Evolutionary conservation across 139 green algal genomes (phyloP), one percentile per base, ranked within the genome.

Genomic region (Chlorella sp.): DNA sequence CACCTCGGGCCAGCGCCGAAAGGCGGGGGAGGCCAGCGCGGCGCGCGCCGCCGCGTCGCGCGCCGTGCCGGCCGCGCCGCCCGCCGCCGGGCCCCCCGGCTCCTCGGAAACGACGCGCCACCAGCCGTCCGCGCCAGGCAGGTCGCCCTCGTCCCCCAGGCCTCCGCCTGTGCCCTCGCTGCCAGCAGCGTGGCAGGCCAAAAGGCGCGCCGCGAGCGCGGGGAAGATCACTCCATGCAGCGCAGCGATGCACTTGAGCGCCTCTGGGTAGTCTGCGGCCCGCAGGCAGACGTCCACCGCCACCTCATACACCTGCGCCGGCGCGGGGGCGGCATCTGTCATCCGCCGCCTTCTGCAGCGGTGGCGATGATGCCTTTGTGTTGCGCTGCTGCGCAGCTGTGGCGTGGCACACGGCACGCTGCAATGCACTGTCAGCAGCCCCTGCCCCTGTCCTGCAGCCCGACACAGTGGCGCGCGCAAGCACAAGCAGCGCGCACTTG

Each of bases 281-380:
- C 50, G 27, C 1, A 58, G 17, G 50, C 73, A 79, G 41, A 79
- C 50, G 29, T 79, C 73, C 11, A 46, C 63, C 4, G 73, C 45
- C 21, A 31, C 43, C 48, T 79, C 73, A 19, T 79, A 79, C 63
- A 79, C 73, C 73, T 79, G 71, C 66, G 27, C 3, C 25, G 43
- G 3, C 17, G 42, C 29, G 45, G 29, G 9, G 25, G 2, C 6
- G 62, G 8, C 38, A 25, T 14, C 2, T 68, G 15, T 8, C 36
- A 67, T 17, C 6, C 15, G 19, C 19, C 2, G 59, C 31, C 5
- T 27, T 31, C 33, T 45, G 59, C 9, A 7, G 59, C 4, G 31
- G 31, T 45, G 31, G 31, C 59, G 11, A 29, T 2, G 29, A 33
- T 69, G 23, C 33, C 8, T 6, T 23, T 7, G 38, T 25, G 31